Evolutionary conservation across 495 filamentous ascomycete genomes (phyloP), one percentile per base, ranked within the genome.

Genomic region (Beverwykella pulmonaria): DNA sequence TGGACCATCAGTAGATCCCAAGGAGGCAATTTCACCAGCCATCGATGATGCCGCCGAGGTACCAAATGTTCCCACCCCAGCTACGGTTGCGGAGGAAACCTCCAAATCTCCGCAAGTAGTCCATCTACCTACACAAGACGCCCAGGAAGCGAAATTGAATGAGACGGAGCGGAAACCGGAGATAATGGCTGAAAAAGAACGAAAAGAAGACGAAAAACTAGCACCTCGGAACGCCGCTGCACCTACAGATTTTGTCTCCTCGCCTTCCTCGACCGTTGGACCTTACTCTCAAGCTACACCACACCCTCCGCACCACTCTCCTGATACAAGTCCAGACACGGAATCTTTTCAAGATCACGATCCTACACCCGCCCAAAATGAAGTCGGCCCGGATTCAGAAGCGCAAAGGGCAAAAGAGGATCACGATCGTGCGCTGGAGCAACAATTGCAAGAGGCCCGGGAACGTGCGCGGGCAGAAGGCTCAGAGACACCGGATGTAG

Each of bases 311-410:
- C 75, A 57, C 39, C 78, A 52, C 78, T 76, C 83, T 0, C 77
- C 82, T 1, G 80, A 83, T 63, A 83, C 84, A 1, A 84, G 82
- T 61, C 81, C 84, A 0, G 82, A 84, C 66, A 79, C 80, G 50
- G 84, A 85, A 41, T 76, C 74, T 30, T 71, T 66, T 74, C 79
- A 26, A 74, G 81, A 68, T 76, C 75, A 70, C 53, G 66, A 68
- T 39, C 71, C 39, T 75, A 76, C 53, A n/a, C 48, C 52, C 20
- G 68, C 69, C 12, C 75, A 76, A 12, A 69, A 69, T 44, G 75
- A 75, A 19, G 50, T 74, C 22, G 59, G 53, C 23, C 68, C 71
- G 26, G 64, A 69, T 10, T 56, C 71, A 7, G 67, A 74, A 41
- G 76, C 75, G 36, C 66, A 71, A 39, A 63, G 61, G n/a, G 73